Conservation (phyloP, 805 yeast species). For the Saccharomycopsis sp. region DNA sequence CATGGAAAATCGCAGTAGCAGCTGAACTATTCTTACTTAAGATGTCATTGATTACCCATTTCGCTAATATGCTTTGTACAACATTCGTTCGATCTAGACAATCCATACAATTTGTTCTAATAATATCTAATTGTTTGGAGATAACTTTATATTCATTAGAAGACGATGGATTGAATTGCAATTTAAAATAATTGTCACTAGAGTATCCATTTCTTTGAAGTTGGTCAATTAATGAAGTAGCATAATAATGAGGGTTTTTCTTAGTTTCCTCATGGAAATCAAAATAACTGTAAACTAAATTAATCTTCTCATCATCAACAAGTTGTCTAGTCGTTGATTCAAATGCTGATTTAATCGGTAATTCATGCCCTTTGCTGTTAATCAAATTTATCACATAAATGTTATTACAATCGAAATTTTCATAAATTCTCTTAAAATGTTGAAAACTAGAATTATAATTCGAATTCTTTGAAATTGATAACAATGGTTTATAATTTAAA, state of each 20-base stretch:
- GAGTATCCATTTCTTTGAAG: conserved; percentile 57
- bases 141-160: neutral
- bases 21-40: neutral
- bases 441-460: conserved; percentile 58
- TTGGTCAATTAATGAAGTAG: conserved; percentile 65
- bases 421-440: conserved; percentile 59
- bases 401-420: conserved; percentile 68
- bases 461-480: conserved; percentile 52
- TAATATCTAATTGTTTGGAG: conserved; percentile 10
- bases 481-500: conserved; percentile 75
- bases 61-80: conserved; percentile 45
- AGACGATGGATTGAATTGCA: neutral
- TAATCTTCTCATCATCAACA: neutral
- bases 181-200: conserved; percentile 50
- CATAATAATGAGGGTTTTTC: conserved; percentile 89
- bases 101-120: conserved; percentile 96
- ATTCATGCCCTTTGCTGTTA: conserved; percentile 85
- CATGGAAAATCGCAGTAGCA: conserved; percentile 48
- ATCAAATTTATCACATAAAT: conserved; percentile 85
- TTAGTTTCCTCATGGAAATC: conserved; percentile 98
- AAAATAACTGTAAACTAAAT: conserved; percentile 72
- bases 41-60: conserved; percentile 12
- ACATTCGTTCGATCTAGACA: conserved; percentile 96
- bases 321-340: conserved; percentile 55
- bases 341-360: conserved; percentile 79